Base-by-base conservation (phyloP, 306 rosid genomes). In the Vigna angularis region DNA sequence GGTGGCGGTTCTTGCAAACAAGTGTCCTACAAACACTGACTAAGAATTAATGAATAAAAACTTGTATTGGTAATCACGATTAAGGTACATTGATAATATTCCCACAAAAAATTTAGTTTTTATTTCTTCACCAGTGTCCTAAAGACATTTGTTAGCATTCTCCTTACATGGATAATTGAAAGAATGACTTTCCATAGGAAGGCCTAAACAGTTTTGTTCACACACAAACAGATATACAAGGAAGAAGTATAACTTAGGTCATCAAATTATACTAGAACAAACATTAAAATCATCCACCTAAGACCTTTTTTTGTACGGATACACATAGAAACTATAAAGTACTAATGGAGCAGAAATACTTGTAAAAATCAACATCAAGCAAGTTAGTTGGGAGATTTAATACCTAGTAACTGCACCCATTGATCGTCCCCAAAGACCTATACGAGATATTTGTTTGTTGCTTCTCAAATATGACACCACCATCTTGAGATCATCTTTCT, bases 381-480 rank as follows among this genome's bases (percentile, higher is more conserved):
- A 30, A 30, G 5, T 3, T 30, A 30, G 34, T 40, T 70, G 59
- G 62, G 78, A 75, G 58, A 70, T 67, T 55, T 18, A 61, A 79
- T 79, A 95, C 99, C 99, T 89, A 61, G 99, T 95, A 66, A 95
- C 99, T 52, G 99, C 98, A 18, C 99, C 98, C 99, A 95, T 95
- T 26, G 99, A 95, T 74, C 98, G 89, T 66, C 99, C 99, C 99
- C 98, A 95, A 14, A 95, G 97, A 81, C 99, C 99, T 51, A 95
- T 90, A 63, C 87, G 86, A 12, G 98, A 91, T 86, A 90, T 86
- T 81, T 89, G 96, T 79, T 87, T 93, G 93, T 87, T 93, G 90
- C 91, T 87, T 81, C 99, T 87, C 84, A 95, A 88, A 85, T 95
- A 70, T 12, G 97, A 85, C 63, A 95, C 93, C 86, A 87, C 99